Base-by-base conservation (phyloP, 352 stramenopile genomes). In the Pythium aquatile region DNA sequence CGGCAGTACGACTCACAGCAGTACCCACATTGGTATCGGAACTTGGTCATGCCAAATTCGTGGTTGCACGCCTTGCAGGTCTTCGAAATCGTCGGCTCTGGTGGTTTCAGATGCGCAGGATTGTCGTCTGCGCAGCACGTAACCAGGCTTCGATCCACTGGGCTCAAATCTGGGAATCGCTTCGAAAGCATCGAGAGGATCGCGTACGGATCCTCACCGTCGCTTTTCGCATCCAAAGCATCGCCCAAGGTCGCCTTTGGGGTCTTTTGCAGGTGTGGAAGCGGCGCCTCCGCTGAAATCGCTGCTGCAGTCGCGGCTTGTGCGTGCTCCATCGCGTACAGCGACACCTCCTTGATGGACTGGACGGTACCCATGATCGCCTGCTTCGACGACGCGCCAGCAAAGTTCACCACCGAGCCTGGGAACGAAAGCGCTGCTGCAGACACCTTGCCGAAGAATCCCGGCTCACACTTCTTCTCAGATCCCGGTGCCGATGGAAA, bases 31-130 rank as follows among this genome's bases (percentile, higher is more conserved):
- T 89, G 75, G 55, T 94, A 96, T 0, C 84, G 77, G 32, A 93
- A 96, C 67, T 91, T 92, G 5, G 81, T 91, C 63, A 96, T 75
- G 10, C 85, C 84, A 61, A 96, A 96, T 54, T 89, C 77, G 0
- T 84, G 61, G 1, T 74, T 64, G 73, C 87, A 96, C 39, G 72
- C 65, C 46, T 89, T 92, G 71, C 86, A 95, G 9, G 76, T 58
- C 39, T 90, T 90, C 1, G 72, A 77, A 33, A 77, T 76, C 0
- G 66, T 85, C 26, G 81, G 66, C 51, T 93, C 86, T n/a, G 85
- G 85, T 24, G 84, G 83, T 13, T 73, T 76, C 42, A 91, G 56
- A 63, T 77, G 74, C 20, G 72, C 74, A 1, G 74, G 72, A 7
- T 74, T 75, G 13, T 73, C 82, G 40, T 77, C 76, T 53, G 75